These are phyloP conservation scores for Xylaria intraflava DNA, from an alignment of 495 filamentous ascomycete genomes.

Conservation along the genomic window DNA sequence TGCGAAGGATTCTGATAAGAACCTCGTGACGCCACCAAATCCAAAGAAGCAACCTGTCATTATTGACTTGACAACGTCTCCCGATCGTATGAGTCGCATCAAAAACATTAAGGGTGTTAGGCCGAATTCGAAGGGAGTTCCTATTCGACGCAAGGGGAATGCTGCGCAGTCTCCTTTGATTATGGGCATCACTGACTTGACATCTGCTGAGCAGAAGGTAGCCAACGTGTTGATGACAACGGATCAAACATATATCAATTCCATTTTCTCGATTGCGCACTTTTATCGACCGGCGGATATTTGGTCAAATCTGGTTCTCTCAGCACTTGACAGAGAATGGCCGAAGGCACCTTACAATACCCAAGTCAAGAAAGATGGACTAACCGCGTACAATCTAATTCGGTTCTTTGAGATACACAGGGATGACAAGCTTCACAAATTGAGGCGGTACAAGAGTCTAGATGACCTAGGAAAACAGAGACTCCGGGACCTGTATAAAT, in stretches of 20 bases:
- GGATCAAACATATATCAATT: conserved; percentile 8
- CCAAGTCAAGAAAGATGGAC: background rate
- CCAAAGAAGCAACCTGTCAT: background rate
- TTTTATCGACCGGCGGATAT: background rate
- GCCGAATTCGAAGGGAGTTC: background rate
- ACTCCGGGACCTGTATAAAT: background rate
- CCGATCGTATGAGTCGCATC: background rate
- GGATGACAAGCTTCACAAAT: background rate
- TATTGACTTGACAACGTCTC: conserved; percentile 18
- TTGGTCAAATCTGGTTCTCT: conserved; percentile 4
- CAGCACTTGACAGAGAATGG: conserved; percentile 3
- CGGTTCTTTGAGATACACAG: conserved; percentile 19
- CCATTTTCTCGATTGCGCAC: conserved; percentile 8
- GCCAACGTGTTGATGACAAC: conserved; percentile 9
- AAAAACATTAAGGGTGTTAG: background rate
- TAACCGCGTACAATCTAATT: conserved; percentile 13
- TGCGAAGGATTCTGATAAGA: background rate
- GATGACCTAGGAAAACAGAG: conserved; percentile 2
- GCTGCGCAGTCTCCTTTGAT: conserved; percentile 1
- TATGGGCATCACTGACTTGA: conserved; percentile 16
- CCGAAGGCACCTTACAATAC: conserved; percentile 13
- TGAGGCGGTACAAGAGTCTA: conserved; percentile 12
- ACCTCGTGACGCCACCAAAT: conserved; percentile 10
- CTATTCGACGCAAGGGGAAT: background rate
- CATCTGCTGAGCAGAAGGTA: conserved; percentile 13